Percentiles rank a stretch among this genome's conserved stretches.
Evolutionary conservation across 1,284 basidiomycete genomes (phyloP).

Genomic region (Cystobasidium slooffiae): DNA sequence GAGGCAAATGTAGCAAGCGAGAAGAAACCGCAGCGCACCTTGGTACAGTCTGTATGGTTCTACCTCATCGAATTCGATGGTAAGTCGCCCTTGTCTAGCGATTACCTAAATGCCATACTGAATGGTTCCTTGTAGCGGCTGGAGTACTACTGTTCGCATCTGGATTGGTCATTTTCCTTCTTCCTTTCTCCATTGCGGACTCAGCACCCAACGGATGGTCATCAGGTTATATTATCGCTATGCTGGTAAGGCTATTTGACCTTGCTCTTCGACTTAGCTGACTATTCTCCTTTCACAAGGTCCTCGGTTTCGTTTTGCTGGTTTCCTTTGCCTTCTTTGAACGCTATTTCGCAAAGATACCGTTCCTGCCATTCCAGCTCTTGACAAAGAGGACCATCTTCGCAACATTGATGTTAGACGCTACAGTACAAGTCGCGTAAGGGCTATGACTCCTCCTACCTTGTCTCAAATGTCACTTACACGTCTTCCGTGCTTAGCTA

Average conservation of each 20-base stretch:
- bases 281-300: background rate
- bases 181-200: conserved; percentile 38
- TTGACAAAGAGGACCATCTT: conserved; percentile 24
- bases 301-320: conserved; percentile 29
- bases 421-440: conserved; percentile 31
- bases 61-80: conserved; percentile 40
- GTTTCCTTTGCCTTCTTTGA: conserved; percentile 33
- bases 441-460: background rate
- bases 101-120: background rate
- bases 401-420: conserved; percentile 12
- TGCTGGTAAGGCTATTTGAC: conserved; percentile 13
- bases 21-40: background rate
- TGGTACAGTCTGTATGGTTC: background rate
- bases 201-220: conserved; percentile 39
- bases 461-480: background rate
- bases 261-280: background rate
- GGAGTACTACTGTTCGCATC: conserved; percentile 33
- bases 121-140: background rate
- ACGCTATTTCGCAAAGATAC: conserved; percentile 21
- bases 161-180: conserved; percentile 34
- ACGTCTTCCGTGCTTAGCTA: background rate
- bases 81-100: background rate
- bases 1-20: background rate
- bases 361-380: conserved; percentile 30
- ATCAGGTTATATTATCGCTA: conserved; percentile 39